These are phyloP conservation scores for Leccinum cinnamomeum DNA, from an alignment of 1,284 basidiomycete genomes.

Conservation along the genomic window DNA sequence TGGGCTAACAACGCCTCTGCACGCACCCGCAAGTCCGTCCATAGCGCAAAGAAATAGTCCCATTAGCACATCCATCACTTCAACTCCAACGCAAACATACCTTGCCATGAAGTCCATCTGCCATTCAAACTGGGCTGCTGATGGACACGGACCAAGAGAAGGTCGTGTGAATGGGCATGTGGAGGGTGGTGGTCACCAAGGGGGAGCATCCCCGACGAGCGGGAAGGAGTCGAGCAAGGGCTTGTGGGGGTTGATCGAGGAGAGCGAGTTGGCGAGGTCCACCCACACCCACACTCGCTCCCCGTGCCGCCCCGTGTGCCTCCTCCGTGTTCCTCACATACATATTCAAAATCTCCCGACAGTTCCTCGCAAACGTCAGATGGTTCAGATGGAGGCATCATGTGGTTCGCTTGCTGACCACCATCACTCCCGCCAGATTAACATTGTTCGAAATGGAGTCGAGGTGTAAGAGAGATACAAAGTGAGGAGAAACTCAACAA, in stretches of 20 bases:
- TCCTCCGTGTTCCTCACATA: slow-evolving; percentile 92
- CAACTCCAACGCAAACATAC: slow-evolving; percentile 33
- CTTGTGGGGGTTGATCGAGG: slow-evolving; percentile 75
- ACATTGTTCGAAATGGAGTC: slow-evolving; percentile 82
- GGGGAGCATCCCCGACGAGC: slow-evolving; percentile 14
- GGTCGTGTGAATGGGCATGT: slow-evolving; percentile 2
- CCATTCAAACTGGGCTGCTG: slow-evolving; percentile 44
- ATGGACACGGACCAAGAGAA: neutral
- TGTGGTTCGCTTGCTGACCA: slow-evolving; percentile 79
- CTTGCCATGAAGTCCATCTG: slow-evolving; percentile 52
- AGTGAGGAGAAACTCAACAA: slow-evolving; percentile 92
- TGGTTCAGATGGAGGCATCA: slow-evolving; percentile 83
- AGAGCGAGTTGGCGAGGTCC: slow-evolving; percentile 71
- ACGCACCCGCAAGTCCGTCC: slow-evolving; percentile 34
- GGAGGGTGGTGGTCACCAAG: slow-evolving; percentile 6
- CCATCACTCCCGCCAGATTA: slow-evolving; percentile 91
- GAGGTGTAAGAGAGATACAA: slow-evolving; percentile 82
- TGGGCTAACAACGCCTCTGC: slow-evolving; percentile 48
- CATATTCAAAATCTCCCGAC: slow-evolving; percentile 73
- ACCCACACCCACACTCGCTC: slow-evolving; percentile 15
- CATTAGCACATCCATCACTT: neutral
- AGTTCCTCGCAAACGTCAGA: slow-evolving; percentile 80
- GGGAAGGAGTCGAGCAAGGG: slow-evolving; percentile 56
- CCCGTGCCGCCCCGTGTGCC: slow-evolving; percentile 49
- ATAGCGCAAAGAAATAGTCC: neutral